Evolutionary conservation across 2,329 filamentous ascomycete species (phyloP), one percentile per base, ranked within the genome.

Genomic region (Fusarium sp.): DNA sequence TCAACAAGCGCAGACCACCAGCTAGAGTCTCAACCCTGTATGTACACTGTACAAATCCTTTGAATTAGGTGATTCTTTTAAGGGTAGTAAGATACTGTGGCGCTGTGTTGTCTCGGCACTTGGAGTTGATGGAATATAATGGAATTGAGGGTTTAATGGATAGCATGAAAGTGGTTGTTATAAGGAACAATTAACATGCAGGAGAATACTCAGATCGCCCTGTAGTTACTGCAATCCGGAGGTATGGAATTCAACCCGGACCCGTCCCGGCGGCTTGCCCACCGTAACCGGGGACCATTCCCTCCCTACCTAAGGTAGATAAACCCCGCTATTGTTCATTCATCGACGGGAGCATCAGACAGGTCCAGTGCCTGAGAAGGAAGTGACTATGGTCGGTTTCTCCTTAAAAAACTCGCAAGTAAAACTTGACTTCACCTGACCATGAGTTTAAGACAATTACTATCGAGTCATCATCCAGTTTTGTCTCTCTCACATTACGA

Each of bases 321-420:
- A 39, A 50, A 55, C 67, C 70, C 68, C 70, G 56, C 69, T 67
- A 68, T 62, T 44, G 48, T 32, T 32, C 58, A 37, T 37, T 63
- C 47, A 45, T n/a, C n/a, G 43, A 63, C 47, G 11, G 17, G 44
- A 25, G 9, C 33, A 55, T 35, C 22, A 61, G 55, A 33, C 41
- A 56, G 30, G 35, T 14, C 43, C 39, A 32, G 62, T 33, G 45
- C 33, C 39, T 15, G 37, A 10, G 17, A 37, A 51, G 44, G 25
- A 59, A 64, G 35, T 39, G 23, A 30, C 13, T 50, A 25, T 37
- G 15, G 15, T 15, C 15, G 33, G 5, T 35, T 35, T 17, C 14
- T n/a, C 14, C 7, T 25, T 4, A 8, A 35, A 15, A 37, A n/a
- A 4, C 35, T 37, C 17, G 10, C 9, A 17, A 7, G 17, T 7